A percentile compares a stretch with the other conserved stretches of the same genome.
phyloP scores from a whole-genome alignment of 352 stramenopile genomes.

The Globisporangium nunn region DNA sequence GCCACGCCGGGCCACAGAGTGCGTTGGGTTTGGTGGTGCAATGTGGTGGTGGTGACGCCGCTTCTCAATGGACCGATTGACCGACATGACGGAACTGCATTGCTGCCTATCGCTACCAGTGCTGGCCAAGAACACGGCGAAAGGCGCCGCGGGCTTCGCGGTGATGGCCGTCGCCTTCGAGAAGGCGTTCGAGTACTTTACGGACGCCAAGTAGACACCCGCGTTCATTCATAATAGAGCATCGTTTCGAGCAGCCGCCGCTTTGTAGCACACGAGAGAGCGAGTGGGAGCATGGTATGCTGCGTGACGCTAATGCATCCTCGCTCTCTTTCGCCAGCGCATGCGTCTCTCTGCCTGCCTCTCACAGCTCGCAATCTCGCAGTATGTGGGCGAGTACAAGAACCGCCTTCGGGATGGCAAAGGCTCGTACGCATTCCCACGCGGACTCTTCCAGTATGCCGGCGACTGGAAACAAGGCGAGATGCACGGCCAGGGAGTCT shows the following conservation, averaged over 20 bases:
- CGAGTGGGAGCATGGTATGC: no score
- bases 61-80: not conserved
- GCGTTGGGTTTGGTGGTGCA: constrained; percentile 7
- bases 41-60: not conserved
- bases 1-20: constrained; percentile 58
- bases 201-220: constrained; percentile 13
- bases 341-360: no score
- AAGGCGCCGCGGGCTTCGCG: constrained; percentile 72
- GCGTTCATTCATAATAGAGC: no score
- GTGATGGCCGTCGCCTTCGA: constrained; percentile 84
- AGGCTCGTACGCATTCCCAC: constrained; percentile 39
- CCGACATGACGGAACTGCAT: not conserved
- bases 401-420: constrained; percentile 37
- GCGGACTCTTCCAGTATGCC: constrained; percentile 46
- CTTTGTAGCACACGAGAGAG: no score
- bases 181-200: constrained; percentile 68
- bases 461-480: constrained; percentile 53
- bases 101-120: constrained; percentile 22
- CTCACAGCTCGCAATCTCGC: constrained; percentile 3
- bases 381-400: constrained; percentile 34
- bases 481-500: constrained; percentile 48
- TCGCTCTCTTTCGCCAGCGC: no score
- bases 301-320: no score
- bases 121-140: constrained; percentile 58
- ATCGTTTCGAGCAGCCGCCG: no score